Conservation (phyloP, 495 filamentous ascomycete genomes). For the Penicillium cataractarum region DNA sequence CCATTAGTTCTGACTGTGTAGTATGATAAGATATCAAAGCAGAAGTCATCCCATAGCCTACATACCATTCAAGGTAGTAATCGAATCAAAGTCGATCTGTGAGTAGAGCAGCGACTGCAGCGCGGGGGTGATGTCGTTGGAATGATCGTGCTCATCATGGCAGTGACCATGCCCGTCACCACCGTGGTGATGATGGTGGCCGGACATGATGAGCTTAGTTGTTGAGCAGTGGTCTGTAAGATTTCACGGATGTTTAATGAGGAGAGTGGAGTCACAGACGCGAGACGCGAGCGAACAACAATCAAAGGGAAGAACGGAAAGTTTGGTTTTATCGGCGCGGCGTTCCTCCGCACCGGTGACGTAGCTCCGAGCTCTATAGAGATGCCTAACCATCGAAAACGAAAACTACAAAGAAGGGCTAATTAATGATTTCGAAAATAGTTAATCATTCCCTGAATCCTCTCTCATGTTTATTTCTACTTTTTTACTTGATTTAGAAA, state of each 20-base stretch:
- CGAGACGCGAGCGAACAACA: not conserved
- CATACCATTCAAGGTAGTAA: constrained; percentile 79
- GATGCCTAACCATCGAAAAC: not conserved
- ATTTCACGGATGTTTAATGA: not conserved
- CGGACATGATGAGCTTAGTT: constrained; percentile 36
- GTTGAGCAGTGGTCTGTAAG: not conserved
- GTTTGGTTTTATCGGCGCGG: constrained; percentile 5
- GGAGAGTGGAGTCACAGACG: not conserved
- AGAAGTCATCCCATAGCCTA: not conserved
- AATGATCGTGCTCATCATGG: constrained; percentile 70
- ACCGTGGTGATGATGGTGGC: constrained; percentile 47
- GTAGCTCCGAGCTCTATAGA: constrained; percentile 9
- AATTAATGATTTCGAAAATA: no score
- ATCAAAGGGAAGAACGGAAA: not conserved
- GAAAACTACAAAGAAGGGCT: not conserved
- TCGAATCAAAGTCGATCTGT: constrained; percentile 85
- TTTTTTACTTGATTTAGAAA: no score
- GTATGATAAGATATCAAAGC: not conserved
- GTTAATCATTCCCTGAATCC: no score
- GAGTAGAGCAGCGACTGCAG: constrained; percentile 86
- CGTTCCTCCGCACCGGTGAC: constrained; percentile 29
- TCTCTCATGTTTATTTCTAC: no score
- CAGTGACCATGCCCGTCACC: constrained; percentile 49
- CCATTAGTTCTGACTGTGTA: not conserved
- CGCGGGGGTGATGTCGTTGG: constrained; percentile 88